Base-by-base conservation (phyloP, 164 flowering plant genomes). In the Vitis cinerea region DNA sequence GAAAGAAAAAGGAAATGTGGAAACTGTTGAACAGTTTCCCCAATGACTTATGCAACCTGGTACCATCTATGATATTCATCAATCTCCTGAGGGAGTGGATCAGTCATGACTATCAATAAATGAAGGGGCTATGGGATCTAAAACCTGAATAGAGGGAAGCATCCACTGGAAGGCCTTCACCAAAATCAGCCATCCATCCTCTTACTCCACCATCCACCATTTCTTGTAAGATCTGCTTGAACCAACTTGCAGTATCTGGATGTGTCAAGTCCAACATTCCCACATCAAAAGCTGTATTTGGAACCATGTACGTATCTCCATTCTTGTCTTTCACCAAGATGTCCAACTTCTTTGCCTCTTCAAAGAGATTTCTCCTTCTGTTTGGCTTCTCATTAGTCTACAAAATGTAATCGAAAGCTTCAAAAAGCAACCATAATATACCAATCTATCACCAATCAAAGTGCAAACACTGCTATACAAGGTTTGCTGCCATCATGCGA, bases 161-260 rank as follows among this genome's bases (percentile, higher is more conserved):
- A 78, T 92, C 97, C 12, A 87, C 76, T 3, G 97, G 97, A 37
- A 92, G 77, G 69, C 95, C 95, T 82, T 90, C 95, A 31, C 97
- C 97, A 72, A 92, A 92, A 83, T 90, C 97, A 58, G 95, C 97
- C 97, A 92, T 92, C 97, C 95, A 92, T 69, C 97, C 95, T 69
- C 87, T 77, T 44, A 90, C 90, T 69, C 97, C 95, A 75, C 72
- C 86, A 67, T 87, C 83, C 72, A 88, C 93, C 95, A 92, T 92
- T 70, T 90, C 93, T 50, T 72, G 74, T 67, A 92, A 68, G 56
- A 92, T 80, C 64, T 83, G 82, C 78, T 92, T 90, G 86, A 90
- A 92, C 97, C 95, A 92, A 63, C 58, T 55, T 50, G 79, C 72
- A 10, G 97, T 74, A 58, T 81, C 53, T 58, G 97, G 97, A 73